These are phyloP conservation scores for Selenicereus undatus DNA, from an alignment of 148 eudicot species.

Conservation along the genomic window DNA sequence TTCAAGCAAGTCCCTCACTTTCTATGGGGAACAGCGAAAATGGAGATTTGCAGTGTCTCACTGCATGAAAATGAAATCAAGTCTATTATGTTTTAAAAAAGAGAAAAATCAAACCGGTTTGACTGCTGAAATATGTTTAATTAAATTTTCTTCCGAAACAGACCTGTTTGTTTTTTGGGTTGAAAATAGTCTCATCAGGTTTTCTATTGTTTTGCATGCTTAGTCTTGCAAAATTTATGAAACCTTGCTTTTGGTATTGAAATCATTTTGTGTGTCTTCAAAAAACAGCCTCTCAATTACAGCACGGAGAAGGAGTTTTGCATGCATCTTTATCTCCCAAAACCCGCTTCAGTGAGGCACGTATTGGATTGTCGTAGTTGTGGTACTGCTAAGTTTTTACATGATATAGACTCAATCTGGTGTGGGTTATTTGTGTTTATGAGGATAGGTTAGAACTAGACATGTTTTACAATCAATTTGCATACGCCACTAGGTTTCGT, in stretches of 20 bases:
- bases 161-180: not conserved
- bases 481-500: not conserved
- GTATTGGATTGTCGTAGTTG: not conserved
- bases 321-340: not conserved
- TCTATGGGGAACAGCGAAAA: not conserved
- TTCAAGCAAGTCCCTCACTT: conserved; percentile 25
- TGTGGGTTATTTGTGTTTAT: not conserved
- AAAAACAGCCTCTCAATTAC: not conserved
- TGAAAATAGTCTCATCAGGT: not conserved
- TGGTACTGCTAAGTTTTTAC: conserved; percentile 2
- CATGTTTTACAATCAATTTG: not conserved
- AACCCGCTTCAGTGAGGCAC: not conserved
- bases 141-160: not conserved
- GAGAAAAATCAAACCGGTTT: not conserved
- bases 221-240: not conserved
- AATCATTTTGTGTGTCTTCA: not conserved
- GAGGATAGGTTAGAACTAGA: not conserved
- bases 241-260: not conserved
- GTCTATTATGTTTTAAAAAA: conserved; percentile 1
- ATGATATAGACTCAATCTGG: not conserved
- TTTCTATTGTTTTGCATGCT: not conserved
- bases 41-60: not conserved
- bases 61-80: conserved; percentile 18
- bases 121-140: not conserved
- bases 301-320: not conserved